phyloP scores from a whole-genome alignment of 306 rosid species.

The Castanea mollissima region DNA sequence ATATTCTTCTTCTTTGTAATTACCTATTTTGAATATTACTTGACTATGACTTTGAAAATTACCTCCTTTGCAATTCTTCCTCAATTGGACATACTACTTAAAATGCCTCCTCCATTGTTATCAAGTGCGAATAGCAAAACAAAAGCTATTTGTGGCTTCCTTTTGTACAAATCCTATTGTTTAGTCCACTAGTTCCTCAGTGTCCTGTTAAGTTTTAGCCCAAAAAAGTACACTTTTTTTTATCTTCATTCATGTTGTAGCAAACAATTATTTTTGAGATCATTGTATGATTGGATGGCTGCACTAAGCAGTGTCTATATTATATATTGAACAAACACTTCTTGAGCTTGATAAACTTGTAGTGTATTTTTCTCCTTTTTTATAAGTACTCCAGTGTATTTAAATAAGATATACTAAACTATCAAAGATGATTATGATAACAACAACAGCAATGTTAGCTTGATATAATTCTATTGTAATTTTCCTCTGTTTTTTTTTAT shows the following conservation, averaged over 20 bases:
- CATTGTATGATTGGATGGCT: no score
- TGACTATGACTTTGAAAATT: background rate
- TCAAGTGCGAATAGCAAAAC: background rate
- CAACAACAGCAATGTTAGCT: no score
- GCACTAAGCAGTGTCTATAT: no score
- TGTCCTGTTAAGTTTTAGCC: background rate
- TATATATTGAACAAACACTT: no score
- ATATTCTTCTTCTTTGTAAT: background rate
- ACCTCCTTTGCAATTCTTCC: background rate
- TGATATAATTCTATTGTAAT: no score
- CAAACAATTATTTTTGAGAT: background rate
- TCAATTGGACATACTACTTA: background rate
- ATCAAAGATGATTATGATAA: no score
- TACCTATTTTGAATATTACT: background rate
- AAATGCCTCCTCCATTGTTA: background rate
- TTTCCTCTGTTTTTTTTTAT: no score
- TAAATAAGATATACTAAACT: no score
- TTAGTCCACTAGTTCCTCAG: background rate
- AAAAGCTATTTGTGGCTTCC: background rate
- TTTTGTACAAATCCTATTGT: background rate
- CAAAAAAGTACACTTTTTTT: background rate
- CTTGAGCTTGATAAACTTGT: background rate
- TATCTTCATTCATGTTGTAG: background rate
- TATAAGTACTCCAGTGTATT: no score
- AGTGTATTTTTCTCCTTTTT: background rate